phyloP scores from a whole-genome alignment of 2,329 filamentous ascomycete genomes.

The Fusarium acutatum region DNA sequence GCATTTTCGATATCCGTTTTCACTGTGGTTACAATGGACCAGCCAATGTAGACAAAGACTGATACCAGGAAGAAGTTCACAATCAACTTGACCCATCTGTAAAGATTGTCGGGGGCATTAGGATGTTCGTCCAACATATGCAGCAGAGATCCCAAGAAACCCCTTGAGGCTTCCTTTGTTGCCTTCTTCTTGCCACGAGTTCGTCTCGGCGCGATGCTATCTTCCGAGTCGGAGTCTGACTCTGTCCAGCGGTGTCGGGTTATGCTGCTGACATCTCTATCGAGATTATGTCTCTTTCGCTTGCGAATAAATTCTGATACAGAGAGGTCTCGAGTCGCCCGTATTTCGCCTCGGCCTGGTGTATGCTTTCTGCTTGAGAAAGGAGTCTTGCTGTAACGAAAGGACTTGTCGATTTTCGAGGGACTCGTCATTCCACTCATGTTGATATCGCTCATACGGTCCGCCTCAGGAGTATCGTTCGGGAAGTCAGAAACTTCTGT shows the following conservation, averaged over 20 bases:
- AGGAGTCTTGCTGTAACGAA: constrained; percentile 54
- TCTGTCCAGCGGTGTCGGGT: constrained; percentile 56
- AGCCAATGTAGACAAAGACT: constrained; percentile 70
- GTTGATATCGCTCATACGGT: constrained; percentile 54
- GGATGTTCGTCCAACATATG: constrained; percentile 65
- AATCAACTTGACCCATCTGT: constrained; percentile 65
- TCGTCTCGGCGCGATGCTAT: constrained; percentile 35
- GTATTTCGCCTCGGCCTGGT: constrained; percentile 72
- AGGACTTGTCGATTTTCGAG: constrained; percentile 55
- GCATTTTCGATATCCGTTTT: constrained; percentile 79
- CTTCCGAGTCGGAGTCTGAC: constrained; percentile 61
- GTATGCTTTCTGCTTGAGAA: constrained; percentile 51
- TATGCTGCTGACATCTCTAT: constrained; percentile 62
- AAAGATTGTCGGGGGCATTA: constrained; percentile 66
- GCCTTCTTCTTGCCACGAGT: constrained; percentile 39
- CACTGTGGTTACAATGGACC: constrained; percentile 74
- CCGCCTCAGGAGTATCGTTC: constrained; percentile 61
- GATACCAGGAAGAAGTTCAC: constrained; percentile 71
- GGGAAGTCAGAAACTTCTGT: constrained; percentile 65
- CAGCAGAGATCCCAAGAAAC: constrained; percentile 56
- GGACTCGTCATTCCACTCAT: constrained; percentile 57
- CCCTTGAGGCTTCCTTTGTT: constrained; percentile 25
- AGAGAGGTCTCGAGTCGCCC: constrained; percentile 52
- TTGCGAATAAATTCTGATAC: constrained; percentile 60
- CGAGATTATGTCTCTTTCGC: constrained; percentile 60